Conservation (phyloP, 2,329 filamentous ascomycete species). For the Beauveria varroae region DNA sequence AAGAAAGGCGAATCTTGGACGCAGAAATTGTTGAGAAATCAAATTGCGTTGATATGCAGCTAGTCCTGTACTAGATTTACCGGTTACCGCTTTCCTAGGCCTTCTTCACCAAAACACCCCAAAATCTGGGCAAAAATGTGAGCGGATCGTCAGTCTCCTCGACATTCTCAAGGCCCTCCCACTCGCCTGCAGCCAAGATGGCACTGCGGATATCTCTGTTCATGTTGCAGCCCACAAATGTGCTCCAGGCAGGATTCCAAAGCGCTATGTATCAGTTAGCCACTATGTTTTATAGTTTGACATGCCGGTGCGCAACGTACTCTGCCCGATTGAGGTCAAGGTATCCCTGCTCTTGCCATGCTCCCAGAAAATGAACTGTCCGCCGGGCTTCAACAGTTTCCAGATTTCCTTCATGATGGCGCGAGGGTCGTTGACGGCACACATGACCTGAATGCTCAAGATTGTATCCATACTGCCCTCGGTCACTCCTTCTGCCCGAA, state of each 20-base stretch:
- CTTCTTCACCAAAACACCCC: slow-evolving; percentile 6
- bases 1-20: no score
- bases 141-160: not conserved
- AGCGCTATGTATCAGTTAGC: not conserved
- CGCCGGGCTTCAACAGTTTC: slow-evolving; percentile 36
- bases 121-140: slow-evolving; percentile 1
- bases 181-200: slow-evolving; percentile 4
- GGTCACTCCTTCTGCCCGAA: slow-evolving; percentile 27
- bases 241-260: slow-evolving; percentile 9
- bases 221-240: slow-evolving; percentile 4
- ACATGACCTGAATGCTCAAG: slow-evolving; percentile 34
- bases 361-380: slow-evolving; percentile 39
- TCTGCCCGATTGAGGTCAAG: not conserved
- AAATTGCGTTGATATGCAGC: not conserved
- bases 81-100: not conserved
- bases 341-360: slow-evolving; percentile 21
- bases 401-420: slow-evolving; percentile 26
- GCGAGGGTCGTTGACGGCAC: slow-evolving; percentile 26
- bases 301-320: not conserved
- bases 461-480: slow-evolving; percentile 31
- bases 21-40: not conserved
- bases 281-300: no score
- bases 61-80: not conserved
- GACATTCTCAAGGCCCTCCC: not conserved
- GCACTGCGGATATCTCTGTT: slow-evolving; percentile 1